Base-by-base conservation (phyloP, 306 rosid genomes). In the Trifolium repens region DNA sequence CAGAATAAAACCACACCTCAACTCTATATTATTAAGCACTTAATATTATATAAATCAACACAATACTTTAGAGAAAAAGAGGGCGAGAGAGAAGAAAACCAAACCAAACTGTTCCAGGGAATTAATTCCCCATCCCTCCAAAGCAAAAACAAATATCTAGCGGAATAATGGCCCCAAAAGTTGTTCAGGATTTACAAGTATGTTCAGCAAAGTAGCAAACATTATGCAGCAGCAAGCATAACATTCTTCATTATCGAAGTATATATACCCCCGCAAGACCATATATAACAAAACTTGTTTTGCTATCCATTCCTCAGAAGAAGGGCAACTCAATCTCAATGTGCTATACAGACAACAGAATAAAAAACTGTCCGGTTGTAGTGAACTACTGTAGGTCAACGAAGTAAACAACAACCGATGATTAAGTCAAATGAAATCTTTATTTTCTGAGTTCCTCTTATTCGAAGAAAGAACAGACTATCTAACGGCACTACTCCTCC, bases 121-220 rank as follows among this genome's bases (percentile, higher is more conserved):
- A 72, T 79, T 74, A 77, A 79, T 71, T 71, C 58, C 81, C 85
- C 80, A 67, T 62, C 75, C 86, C 82, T 81, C 84, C 85, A 80
- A 75, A 75, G 79, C 78, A 75, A 81, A 73, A 85, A 64, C 67
- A 26, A 77, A 72, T 80, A 79, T 85, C 63, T 74, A 82, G 83
- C 65, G 59, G 84, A 75, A 79, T 78, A 84, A 74, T 80, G 80
- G 75, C 81, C 81, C 89, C 80, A 78, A 79, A 72, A 79, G 80
- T 80, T 79, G 85, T 88, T 79, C 79, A 77, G 80, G 69, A 65
- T 79, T 83, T 81, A 85, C 52, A 81, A 80, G 83, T 81, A 87
- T 79, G 78, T 86, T 79, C 82, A 67, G 82, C 79, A 47, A 76
- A 86, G 75, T 80, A 69, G 82, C 78, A 47, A 76, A 79, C 83